Evolutionary conservation across 768 basidiomycete species (phyloP).

Genomic region (Leccinum truebloodii): DNA sequence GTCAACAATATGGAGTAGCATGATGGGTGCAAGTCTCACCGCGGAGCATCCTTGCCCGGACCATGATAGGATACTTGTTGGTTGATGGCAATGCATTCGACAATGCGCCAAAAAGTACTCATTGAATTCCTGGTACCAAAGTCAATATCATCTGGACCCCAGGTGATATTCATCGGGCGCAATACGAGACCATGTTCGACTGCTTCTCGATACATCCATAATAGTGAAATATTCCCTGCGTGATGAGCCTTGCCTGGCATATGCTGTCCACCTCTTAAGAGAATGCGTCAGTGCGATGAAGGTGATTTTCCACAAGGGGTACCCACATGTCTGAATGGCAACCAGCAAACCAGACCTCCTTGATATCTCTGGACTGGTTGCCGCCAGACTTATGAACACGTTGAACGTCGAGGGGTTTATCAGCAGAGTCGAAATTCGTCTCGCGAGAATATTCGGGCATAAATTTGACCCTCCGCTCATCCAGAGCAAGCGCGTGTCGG

Average conservation of each 20-base stretch:
- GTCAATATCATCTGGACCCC: conserved; percentile 18
- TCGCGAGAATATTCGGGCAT: conserved; percentile 14
- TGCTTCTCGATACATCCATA: background rate
- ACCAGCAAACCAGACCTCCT: conserved; percentile 1
- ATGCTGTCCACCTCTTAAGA: conserved; percentile 12
- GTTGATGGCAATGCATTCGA: conserved; percentile 15
- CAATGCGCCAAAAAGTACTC: conserved; percentile 2
- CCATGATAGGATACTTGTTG: conserved; percentile 7
- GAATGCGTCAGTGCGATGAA: background rate
- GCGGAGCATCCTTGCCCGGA: conserved; percentile 3
- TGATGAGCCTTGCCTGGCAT: conserved; percentile 5
- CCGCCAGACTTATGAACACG: background rate
- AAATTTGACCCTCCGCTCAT: background rate
- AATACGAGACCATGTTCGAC: conserved; percentile 5
- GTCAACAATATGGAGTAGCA: background rate
- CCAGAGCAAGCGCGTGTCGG: background rate
- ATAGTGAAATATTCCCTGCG: background rate
- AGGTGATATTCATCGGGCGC: conserved; percentile 15
- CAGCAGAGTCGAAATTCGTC: conserved; percentile 18
- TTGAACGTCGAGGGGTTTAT: background rate
- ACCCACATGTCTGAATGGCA: conserved; percentile 26
- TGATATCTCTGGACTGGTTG: conserved; percentile 41
- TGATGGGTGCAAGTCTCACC: conserved; percentile 2
- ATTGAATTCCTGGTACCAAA: conserved; percentile 17
- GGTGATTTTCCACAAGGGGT: background rate